Base-by-base conservation (phyloP, 208 protist genomes). In the Trypanosoma conorhini region DNA sequence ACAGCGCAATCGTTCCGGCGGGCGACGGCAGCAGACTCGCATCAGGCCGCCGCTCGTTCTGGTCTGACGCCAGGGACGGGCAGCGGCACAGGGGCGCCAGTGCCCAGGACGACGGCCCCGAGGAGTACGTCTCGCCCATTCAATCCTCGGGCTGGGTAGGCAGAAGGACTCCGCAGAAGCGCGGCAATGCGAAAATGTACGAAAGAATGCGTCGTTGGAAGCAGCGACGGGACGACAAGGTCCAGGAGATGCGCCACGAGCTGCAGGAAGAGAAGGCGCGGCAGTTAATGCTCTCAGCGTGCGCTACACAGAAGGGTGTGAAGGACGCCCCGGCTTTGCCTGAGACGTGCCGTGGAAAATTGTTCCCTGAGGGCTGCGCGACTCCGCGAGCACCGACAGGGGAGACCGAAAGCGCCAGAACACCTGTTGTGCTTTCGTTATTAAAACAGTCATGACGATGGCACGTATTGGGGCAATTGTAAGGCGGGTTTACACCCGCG, bases 201-300 rank as follows among this genome's bases (percentile, higher is more conserved):
- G 67, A 65, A 26, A 42, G 67, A 33, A 65, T 51, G 48, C 26
- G 19, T 31, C 58, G 26, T 13, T 79, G 74, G 74, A 46, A 79
- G 68, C 38, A 59, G 19, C 56, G 40, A 35, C 62, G 74, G 21
- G 66, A 79, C 33, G 55, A 76, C 3, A 75, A 60, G 59, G 54
- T 79, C 5, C 56, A 57, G 28, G 21, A 62, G 60, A 46, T 72
- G 51, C 67, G 74, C 15, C 0, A 22, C 26, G 46, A 57, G 35
- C 60, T 63, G 9, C 57, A 72, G 1, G 33, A 65, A 24, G 46
- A 57, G 26, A 63, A 33, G 30, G 35, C 17, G 26, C 13, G 55
- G 44, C 42, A 12, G 42, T 46, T 12, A 46, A 19, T 46, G 42
- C 13, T 19, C 5, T 10, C 42, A 46, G 15, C 8, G 8, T 1